A percentile compares a stretch with the other conserved stretches of the same genome.
Conservation (phyloP, 495 filamentous ascomycete species). For the Cercophora sp. region DNA sequence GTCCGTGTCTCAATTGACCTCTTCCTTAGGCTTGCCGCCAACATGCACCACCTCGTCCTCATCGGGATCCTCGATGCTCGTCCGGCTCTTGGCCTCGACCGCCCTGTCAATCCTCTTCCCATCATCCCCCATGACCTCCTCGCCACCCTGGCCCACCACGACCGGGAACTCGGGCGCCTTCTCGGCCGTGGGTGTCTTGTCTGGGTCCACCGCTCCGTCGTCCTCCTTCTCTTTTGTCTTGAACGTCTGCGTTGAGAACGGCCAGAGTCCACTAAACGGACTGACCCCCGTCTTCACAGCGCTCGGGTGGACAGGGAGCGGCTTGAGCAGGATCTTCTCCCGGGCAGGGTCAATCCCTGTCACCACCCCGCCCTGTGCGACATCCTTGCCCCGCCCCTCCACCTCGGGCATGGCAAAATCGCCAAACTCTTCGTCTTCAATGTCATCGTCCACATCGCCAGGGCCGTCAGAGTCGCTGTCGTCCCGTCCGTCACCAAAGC, state of each 20-base stretch:
- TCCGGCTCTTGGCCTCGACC: slow-evolving; percentile 49
- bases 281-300: slow-evolving; percentile 33
- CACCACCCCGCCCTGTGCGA: slow-evolving; percentile 18
- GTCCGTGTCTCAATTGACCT: too few relatives aligned
- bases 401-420: slow-evolving; percentile 52
- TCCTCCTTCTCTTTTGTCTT: slow-evolving; percentile 32
- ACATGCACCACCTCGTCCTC: slow-evolving; percentile 46
- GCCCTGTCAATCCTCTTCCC: slow-evolving; percentile 44
- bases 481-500: slow-evolving; percentile 45
- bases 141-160: slow-evolving; percentile 22
- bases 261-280: slow-evolving; percentile 45
- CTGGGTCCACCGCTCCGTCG: slow-evolving; percentile 20
- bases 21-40: slow-evolving; percentile 16
- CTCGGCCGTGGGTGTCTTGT: slow-evolving; percentile 5
- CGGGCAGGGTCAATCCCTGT: slow-evolving; percentile 33
- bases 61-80: slow-evolving; percentile 55
- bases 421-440: slow-evolving; percentile 49
- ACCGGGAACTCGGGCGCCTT: slow-evolving; percentile 28
- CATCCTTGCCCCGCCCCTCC: slow-evolving; percentile 15
- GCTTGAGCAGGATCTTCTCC: slow-evolving; percentile 40
- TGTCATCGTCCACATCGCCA: slow-evolving; percentile 35
- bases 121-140: slow-evolving; percentile 31
- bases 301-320: slow-evolving; percentile 41
- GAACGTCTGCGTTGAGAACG: slow-evolving; percentile 32
- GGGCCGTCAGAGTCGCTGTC: slow-evolving; percentile 34